These are phyloP conservation scores for Tremellales sp. DNA, from an alignment of 1,284 basidiomycete species.

Conservation along the genomic window DNA sequence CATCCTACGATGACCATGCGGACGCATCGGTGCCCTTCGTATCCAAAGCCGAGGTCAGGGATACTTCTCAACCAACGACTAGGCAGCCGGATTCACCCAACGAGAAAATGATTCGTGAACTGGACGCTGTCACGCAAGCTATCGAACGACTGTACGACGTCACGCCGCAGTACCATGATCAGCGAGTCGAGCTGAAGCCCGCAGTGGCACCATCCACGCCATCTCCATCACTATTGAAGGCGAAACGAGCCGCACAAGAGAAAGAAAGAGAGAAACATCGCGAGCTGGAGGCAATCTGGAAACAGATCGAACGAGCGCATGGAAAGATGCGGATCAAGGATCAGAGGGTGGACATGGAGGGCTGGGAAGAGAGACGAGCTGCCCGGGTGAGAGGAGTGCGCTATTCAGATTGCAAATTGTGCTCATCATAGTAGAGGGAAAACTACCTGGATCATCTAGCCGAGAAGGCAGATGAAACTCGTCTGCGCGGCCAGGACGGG, in stretches of 20 bases:
- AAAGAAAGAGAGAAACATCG: constrained; percentile 28
- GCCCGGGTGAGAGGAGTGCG: constrained; percentile 7
- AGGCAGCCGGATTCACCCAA: not conserved
- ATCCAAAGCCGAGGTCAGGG: not conserved
- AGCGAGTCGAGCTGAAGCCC: constrained; percentile 73
- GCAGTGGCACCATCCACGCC: constrained; percentile 40
- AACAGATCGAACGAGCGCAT: constrained; percentile 34
- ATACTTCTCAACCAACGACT: not conserved
- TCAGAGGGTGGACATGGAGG: constrained; percentile 23
- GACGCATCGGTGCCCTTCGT: not conserved
- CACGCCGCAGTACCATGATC: constrained; percentile 77
- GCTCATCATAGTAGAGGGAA: constrained; percentile 12
- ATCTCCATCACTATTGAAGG: constrained; percentile 54
- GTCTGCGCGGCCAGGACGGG: constrained; percentile 26
- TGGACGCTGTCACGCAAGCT: constrained; percentile 75
- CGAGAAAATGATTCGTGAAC: constrained; percentile 52
- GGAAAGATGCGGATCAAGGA: constrained; percentile 18
- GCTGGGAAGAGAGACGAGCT: constrained; percentile 8
- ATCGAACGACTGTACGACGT: constrained; percentile 79
- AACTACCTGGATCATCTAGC: constrained; percentile 22
- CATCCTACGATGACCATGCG: not conserved
- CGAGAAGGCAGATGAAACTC: constrained; percentile 15
- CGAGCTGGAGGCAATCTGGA: constrained; percentile 40
- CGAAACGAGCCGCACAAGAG: constrained; percentile 50
- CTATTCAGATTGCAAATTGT: not conserved